These are phyloP conservation scores for Zygnema cylindricum DNA, from an alignment of 139 green algal species.

Conservation along the genomic window DNA sequence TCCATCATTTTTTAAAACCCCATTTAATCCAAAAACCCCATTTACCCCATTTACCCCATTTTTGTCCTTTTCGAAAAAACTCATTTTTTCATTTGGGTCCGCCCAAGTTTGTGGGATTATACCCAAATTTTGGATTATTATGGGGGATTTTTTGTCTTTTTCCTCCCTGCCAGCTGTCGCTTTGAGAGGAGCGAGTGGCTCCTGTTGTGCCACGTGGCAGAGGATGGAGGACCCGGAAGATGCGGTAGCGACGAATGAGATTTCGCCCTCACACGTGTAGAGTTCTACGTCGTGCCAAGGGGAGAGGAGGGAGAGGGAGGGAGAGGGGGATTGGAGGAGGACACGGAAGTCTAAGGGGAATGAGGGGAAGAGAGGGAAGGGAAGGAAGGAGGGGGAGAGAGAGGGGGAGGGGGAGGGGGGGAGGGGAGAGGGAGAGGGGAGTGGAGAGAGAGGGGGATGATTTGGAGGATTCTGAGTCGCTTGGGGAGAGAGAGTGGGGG, in stretches of 20 bases:
- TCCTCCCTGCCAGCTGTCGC: not conserved
- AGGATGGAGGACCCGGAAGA: not conserved
- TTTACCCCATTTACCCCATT: no score
- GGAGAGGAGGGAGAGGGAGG: not conserved
- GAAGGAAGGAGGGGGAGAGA: no score
- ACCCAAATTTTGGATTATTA: not conserved
- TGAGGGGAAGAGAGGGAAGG: no score
- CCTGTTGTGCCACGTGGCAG: conserved; percentile 26
- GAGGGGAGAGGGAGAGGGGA: no score
- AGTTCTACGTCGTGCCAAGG: conserved; percentile 48
- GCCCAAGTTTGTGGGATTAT: conserved; percentile 5
- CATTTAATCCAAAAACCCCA: no score
- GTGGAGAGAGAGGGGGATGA: no score
- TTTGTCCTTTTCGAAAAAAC: not conserved
- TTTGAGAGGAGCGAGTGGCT: conserved; percentile 17
- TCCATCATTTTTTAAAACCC: not conserved
- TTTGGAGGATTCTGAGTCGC: no score
- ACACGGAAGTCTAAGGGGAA: no score
- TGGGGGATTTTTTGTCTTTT: not conserved
- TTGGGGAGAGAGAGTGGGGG: no score
- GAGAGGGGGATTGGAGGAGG: not conserved
- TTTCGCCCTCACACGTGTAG: not conserved
- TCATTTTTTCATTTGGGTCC: not conserved
- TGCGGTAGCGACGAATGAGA: not conserved
- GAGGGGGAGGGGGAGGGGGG: no score